A percentile compares a stretch with the other conserved stretches of the same genome.
Conservation (phyloP, 1,284 basidiomycete species). For the Cutaneotrichosporon cutaneum region DNA sequence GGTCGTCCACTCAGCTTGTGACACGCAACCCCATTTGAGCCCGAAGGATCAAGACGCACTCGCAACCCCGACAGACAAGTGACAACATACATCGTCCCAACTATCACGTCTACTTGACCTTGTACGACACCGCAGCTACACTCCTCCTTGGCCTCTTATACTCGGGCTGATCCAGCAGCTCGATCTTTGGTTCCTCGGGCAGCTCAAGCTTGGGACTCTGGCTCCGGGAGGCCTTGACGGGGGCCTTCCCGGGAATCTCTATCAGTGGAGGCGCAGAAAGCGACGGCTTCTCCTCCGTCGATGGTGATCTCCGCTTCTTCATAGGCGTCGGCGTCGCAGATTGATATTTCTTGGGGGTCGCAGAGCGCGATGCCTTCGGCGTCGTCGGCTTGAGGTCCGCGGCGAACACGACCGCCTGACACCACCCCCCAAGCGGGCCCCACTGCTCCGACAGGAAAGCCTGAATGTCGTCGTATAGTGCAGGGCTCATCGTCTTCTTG, state of each 20-base stretch:
- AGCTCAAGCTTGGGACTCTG: not conserved
- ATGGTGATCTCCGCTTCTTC: not conserved
- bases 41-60: too few species aligned
- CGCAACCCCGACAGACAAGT: not conserved
- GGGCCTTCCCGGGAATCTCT: not conserved
- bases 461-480: constrained; percentile 73
- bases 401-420: constrained; percentile 70
- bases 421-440: constrained; percentile 88
- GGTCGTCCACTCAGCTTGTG: too few species aligned
- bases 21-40: too few species aligned
- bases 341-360: not conserved
- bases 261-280: not conserved
- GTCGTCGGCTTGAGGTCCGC: constrained; percentile 6
- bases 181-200: not conserved
- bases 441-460: constrained; percentile 65
- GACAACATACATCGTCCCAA: not conserved
- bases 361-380: not conserved
- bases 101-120: not conserved
- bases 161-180: not conserved
- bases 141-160: not conserved
- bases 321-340: not conserved
- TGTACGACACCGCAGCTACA: not conserved
- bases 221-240: not conserved
- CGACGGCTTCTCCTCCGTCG: not conserved
- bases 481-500: constrained; percentile 67